Percentiles rank a stretch among this genome's conserved stretches.
These are phyloP conservation scores for Tylopilus rubrobrunneus DNA, from an alignment of 768 basidiomycete species.

Conservation along the genomic window DNA sequence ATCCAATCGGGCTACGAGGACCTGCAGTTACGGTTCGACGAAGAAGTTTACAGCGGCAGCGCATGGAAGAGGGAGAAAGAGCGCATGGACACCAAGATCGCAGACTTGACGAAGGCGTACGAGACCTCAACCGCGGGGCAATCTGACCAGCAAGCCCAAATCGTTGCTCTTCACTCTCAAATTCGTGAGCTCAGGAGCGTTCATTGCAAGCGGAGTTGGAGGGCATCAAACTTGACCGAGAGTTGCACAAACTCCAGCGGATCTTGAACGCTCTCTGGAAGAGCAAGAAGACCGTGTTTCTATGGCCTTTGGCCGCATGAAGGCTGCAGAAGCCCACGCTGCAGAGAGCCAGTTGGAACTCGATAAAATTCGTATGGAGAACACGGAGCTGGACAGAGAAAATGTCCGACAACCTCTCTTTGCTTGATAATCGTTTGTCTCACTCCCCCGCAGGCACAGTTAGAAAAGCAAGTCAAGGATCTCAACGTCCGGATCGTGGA, in stretches of 20 bases:
- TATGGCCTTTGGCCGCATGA: slow-evolving; percentile 73
- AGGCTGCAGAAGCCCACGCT: slow-evolving; percentile 74
- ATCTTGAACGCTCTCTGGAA: slow-evolving; percentile 72
- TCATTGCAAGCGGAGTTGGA: slow-evolving; percentile 78
- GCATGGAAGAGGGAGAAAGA: slow-evolving; percentile 89
- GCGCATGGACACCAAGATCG: slow-evolving; percentile 78
- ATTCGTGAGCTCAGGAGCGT: slow-evolving; percentile 73
- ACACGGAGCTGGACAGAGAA: slow-evolving; percentile 71
- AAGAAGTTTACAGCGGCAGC: slow-evolving; percentile 71
- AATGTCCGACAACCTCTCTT: slow-evolving; percentile 49
- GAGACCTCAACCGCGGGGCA: slow-evolving; percentile 69
- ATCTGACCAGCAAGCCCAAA: slow-evolving; percentile 79
- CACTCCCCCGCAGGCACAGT: slow-evolving; percentile 50
- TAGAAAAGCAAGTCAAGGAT: slow-evolving; percentile 86
- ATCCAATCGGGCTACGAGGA: slow-evolving; percentile 73
- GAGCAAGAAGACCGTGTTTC: slow-evolving; percentile 72
- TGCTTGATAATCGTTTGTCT: not conserved
- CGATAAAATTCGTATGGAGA: slow-evolving; percentile 73
- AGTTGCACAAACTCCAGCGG: slow-evolving; percentile 69
- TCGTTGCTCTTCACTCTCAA: slow-evolving; percentile 80
- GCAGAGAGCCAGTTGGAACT: slow-evolving; percentile 75
- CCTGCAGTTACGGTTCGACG: slow-evolving; percentile 69
- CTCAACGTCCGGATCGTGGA: slow-evolving; percentile 80
- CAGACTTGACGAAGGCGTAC: slow-evolving; percentile 69
- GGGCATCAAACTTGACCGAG: slow-evolving; percentile 72